phyloP scores from a whole-genome alignment of 2,329 filamentous ascomycete species.

The Xylaria sp. region DNA sequence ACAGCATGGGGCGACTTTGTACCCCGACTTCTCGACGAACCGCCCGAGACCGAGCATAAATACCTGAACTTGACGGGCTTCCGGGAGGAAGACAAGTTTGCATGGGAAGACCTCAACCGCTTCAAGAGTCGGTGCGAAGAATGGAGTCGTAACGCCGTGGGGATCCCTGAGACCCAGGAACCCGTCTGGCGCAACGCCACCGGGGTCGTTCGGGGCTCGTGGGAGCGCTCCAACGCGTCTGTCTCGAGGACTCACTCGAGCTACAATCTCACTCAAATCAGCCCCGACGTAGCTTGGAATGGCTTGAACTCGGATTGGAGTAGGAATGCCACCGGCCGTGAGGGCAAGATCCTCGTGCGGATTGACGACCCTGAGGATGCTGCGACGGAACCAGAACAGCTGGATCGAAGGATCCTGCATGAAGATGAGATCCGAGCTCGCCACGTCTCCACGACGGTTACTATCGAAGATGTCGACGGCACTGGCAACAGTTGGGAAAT shows the following conservation, averaged over 20 bases:
- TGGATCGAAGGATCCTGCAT: slow-evolving; percentile 49
- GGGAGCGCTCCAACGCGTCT: slow-evolving; percentile 69
- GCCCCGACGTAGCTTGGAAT: slow-evolving; percentile 74
- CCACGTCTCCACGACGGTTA: slow-evolving; percentile 75
- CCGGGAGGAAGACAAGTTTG: slow-evolving; percentile 76
- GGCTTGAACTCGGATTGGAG: slow-evolving; percentile 70
- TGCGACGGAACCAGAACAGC: slow-evolving; percentile 57
- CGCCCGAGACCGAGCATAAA: slow-evolving; percentile 48
- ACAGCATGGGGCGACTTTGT: slow-evolving; percentile 71
- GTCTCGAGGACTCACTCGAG: slow-evolving; percentile 58
- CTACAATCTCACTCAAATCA: slow-evolving; percentile 73
- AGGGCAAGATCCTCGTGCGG: slow-evolving; percentile 76
- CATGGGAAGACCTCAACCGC: slow-evolving; percentile 77
- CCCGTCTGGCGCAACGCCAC: slow-evolving; percentile 82
- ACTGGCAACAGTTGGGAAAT: slow-evolving; percentile 82
- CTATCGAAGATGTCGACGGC: slow-evolving; percentile 76
- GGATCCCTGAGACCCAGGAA: slow-evolving; percentile 55
- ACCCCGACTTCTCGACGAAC: slow-evolving; percentile 53
- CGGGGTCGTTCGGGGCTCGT: slow-evolving; percentile 79
- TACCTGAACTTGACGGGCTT: slow-evolving; percentile 83
- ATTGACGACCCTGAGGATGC: slow-evolving; percentile 67
- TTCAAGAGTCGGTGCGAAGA: slow-evolving; percentile 74
- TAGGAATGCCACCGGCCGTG: slow-evolving; percentile 80
- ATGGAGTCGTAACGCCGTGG: slow-evolving; percentile 65
- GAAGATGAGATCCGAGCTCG: slow-evolving; percentile 68